These are phyloP conservation scores for Penicillium chermesinum DNA, from an alignment of 495 filamentous ascomycete species.

Conservation along the genomic window DNA sequence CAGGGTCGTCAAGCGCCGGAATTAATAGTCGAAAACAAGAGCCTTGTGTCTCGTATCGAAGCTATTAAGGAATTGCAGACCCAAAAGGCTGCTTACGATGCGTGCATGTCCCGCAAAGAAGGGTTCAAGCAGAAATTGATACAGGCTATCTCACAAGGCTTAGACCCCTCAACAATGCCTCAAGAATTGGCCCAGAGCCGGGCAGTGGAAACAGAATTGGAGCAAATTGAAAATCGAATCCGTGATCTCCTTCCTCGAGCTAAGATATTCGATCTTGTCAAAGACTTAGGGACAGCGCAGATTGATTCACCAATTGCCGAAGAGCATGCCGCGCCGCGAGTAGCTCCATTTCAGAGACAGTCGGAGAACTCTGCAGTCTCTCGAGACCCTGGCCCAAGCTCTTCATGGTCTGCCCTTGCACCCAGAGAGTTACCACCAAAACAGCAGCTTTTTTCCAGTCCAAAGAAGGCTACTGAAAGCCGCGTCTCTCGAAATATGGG, in stretches of 20 bases:
- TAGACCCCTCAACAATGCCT: slow-evolving; percentile 29
- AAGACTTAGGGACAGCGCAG: not conserved
- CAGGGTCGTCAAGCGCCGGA: slow-evolving; percentile 34
- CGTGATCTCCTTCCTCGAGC: slow-evolving; percentile 24
- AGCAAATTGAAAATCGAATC: slow-evolving; percentile 30
- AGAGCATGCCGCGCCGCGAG: not conserved
- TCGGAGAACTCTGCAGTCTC: not conserved
- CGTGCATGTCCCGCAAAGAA: slow-evolving; percentile 24
- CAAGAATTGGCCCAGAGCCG: slow-evolving; percentile 34
- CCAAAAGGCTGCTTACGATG: slow-evolving; percentile 21
- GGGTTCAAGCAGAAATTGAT: slow-evolving; percentile 31
- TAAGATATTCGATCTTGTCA: slow-evolving; percentile 12
- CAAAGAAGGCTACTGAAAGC: slow-evolving; percentile 6
- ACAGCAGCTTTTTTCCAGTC: slow-evolving; percentile 4
- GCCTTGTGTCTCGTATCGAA: slow-evolving; percentile 28
- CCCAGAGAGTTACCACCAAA: not conserved
- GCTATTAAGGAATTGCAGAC: slow-evolving; percentile 31
- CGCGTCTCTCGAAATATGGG: slow-evolving; percentile 46
- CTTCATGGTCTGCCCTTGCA: not conserved
- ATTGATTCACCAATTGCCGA: not conserved
- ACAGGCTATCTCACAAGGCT: slow-evolving; percentile 31
- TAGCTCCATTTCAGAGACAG: not conserved
- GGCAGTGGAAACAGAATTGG: slow-evolving; percentile 30
- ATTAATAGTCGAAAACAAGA: slow-evolving; percentile 35
- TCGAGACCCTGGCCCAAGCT: not conserved